Percentiles rank a stretch among this genome's conserved stretches.
Evolutionary conservation across 345 rosid species (phyloP).

Genomic region (Kernera saxatilis): DNA sequence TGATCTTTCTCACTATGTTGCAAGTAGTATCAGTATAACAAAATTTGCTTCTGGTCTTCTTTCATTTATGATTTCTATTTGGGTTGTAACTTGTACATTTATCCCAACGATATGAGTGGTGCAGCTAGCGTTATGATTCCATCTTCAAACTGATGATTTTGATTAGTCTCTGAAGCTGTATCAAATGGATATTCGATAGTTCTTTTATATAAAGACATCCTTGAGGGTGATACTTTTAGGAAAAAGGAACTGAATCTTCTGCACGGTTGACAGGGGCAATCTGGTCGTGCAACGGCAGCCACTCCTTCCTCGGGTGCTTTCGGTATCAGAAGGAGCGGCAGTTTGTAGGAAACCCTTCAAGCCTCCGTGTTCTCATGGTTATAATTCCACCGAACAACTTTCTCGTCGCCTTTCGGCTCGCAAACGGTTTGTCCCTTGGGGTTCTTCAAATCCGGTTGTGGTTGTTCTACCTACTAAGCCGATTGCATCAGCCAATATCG

Average conservation of each 20-base stretch:
- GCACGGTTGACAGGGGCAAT: slow-evolving; percentile 54
- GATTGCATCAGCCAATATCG: slow-evolving; percentile 18
- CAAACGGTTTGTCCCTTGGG: slow-evolving; percentile 94
- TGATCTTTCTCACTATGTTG: not conserved
- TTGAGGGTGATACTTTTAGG: not conserved
- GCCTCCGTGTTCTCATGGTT: slow-evolving; percentile 68
- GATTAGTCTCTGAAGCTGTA: not conserved
- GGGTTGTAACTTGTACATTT: not conserved
- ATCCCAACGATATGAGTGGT: not conserved
- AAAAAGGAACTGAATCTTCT: slow-evolving; percentile 12
- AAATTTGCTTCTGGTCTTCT: not conserved
- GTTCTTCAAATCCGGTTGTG: slow-evolving; percentile 60
- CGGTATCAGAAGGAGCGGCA: slow-evolving; percentile 82
- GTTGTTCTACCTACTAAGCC: slow-evolving; percentile 40
- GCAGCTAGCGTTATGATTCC: not conserved
- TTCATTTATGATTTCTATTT: not conserved
- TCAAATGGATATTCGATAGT: not conserved
- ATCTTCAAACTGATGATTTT: slow-evolving; percentile 1
- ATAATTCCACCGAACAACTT: slow-evolving; percentile 50
- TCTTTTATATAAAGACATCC: not conserved
- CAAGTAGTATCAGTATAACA: not conserved
- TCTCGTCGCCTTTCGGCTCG: slow-evolving; percentile 85
- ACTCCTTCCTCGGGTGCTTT: slow-evolving; percentile 77
- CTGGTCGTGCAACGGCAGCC: slow-evolving; percentile 79
- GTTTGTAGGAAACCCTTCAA: slow-evolving; percentile 94